These are phyloP conservation scores for Brassica hybrid DNA, from an alignment of 441 rosid genomes.

Conservation along the genomic window DNA sequence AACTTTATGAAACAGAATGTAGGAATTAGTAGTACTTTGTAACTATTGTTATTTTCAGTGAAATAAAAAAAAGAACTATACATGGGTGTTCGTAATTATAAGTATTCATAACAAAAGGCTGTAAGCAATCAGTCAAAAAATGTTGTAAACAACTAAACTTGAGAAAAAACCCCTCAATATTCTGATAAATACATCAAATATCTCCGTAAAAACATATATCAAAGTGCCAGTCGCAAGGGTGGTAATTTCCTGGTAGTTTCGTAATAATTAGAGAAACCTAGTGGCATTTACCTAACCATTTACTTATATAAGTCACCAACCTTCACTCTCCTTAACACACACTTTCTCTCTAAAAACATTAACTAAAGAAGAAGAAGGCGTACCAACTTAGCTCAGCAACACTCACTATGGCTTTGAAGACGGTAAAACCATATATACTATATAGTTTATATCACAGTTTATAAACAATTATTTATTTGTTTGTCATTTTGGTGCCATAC, in stretches of 20 bases:
- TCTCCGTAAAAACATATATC: not conserved
- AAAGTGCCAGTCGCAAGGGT: not conserved
- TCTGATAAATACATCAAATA: conserved; percentile 16
- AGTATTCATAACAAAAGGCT: not conserved
- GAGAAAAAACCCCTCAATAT: not conserved
- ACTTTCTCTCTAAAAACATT: conserved; percentile 7
- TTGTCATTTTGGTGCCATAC: not conserved
- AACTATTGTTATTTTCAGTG: not conserved
- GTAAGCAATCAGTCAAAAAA: not conserved
- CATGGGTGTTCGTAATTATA: not conserved
- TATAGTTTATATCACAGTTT: not conserved
- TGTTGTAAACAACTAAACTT: not conserved
- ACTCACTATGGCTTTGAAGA: conserved; percentile 91
- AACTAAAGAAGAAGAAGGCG: conserved; percentile 7
- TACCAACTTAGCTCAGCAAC: conserved; percentile 31
- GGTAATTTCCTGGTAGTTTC: conserved; percentile 24
- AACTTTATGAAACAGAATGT: too few species aligned
- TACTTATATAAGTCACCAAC: conserved; percentile 25
- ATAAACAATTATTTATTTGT: not conserved
- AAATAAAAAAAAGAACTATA: not conserved
- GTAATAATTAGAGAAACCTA: conserved; percentile 24
- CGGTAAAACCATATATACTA: conserved; percentile 47
- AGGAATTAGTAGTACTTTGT: too few species aligned
- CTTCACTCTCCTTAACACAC: conserved; percentile 25
- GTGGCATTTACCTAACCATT: conserved; percentile 21